Conservation (phyloP, 176 grass and related monocot species). For the Eragrostis curvula region DNA sequence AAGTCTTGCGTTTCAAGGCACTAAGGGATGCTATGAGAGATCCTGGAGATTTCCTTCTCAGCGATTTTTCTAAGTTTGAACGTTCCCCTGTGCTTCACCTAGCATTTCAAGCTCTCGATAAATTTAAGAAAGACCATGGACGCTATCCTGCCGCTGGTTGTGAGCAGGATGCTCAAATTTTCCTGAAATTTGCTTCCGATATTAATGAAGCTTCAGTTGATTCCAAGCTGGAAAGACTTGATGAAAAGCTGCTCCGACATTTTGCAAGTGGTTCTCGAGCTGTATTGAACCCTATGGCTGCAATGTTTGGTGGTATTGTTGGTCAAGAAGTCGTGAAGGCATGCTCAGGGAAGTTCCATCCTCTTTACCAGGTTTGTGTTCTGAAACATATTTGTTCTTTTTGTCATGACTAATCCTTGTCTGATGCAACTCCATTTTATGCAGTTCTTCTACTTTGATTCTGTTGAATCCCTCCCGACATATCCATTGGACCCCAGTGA, state of each 20-base stretch:
- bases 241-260: slow-evolving; percentile 53
- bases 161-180: slow-evolving; percentile 63
- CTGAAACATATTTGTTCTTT: neutral
- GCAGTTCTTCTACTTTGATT: slow-evolving; percentile 92
- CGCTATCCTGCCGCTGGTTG: slow-evolving; percentile 52
- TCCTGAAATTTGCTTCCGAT: slow-evolving; percentile 49
- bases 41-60: slow-evolving; percentile 72
- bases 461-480: slow-evolving; percentile 71
- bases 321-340: slow-evolving; percentile 82
- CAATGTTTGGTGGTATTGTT: slow-evolving; percentile 87
- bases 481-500: slow-evolving; percentile 61
- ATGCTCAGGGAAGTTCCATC: slow-evolving; percentile 81
- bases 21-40: slow-evolving; percentile 70
- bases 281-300: slow-evolving; percentile 81
- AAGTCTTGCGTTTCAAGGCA: slow-evolving; percentile 67
- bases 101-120: slow-evolving; percentile 75
- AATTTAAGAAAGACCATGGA: slow-evolving; percentile 56
- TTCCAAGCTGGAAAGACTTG: slow-evolving; percentile 42
- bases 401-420: neutral
- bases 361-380: slow-evolving; percentile 73
- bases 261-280: slow-evolving; percentile 73
- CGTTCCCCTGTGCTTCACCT: slow-evolving; percentile 63
- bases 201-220: slow-evolving; percentile 55
- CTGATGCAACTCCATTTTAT: slow-evolving; percentile 27
- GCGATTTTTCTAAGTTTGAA: slow-evolving; percentile 75